Evolutionary conservation across 2,329 filamentous ascomycete species (phyloP).

Genomic region (Trichophyton simii): DNA sequence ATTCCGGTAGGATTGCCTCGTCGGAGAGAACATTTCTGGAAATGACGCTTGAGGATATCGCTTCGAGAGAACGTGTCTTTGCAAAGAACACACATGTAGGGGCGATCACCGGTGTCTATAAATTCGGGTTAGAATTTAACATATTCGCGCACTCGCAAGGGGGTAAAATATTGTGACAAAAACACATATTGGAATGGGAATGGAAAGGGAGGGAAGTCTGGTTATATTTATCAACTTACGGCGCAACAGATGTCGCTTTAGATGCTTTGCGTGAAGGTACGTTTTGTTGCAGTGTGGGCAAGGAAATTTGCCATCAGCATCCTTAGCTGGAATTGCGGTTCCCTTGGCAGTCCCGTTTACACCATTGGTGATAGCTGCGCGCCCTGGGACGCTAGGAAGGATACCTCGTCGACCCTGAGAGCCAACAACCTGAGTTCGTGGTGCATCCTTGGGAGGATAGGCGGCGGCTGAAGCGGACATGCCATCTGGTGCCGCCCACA

Average conservation of each 20-base stretch:
- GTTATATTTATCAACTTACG: conserved; percentile 52
- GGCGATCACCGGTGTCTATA: conserved; percentile 87
- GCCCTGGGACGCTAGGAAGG: conserved; percentile 75
- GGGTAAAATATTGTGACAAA: not conserved
- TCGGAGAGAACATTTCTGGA: conserved; percentile 95
- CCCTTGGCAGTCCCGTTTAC: conserved; percentile 59
- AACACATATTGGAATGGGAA: not conserved
- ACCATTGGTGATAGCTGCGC: conserved; percentile 54
- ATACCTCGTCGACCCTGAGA: conserved; percentile 88
- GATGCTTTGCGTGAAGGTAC: conserved; percentile 90
- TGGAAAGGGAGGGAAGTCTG: not conserved
- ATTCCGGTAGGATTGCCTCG: conserved; percentile 91
- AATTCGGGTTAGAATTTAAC: conserved; percentile 7
- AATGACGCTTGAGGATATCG: conserved; percentile 97
- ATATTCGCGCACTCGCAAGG: not conserved
- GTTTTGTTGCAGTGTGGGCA: conserved; percentile 98
- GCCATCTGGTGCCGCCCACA: conserved; percentile 35
- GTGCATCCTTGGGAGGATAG: conserved; percentile 31
- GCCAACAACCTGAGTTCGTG: conserved; percentile 73
- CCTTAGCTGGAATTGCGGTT: conserved; percentile 79
- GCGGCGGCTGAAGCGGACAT: conserved; percentile 29
- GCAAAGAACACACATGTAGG: conserved; percentile 96
- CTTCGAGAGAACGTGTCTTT: conserved; percentile 96
- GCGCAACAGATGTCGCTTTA: conserved; percentile 89
- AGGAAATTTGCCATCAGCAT: conserved; percentile 94